Base-by-base conservation (phyloP, 805 yeast genomes). In the Pichia kluyveri region DNA sequence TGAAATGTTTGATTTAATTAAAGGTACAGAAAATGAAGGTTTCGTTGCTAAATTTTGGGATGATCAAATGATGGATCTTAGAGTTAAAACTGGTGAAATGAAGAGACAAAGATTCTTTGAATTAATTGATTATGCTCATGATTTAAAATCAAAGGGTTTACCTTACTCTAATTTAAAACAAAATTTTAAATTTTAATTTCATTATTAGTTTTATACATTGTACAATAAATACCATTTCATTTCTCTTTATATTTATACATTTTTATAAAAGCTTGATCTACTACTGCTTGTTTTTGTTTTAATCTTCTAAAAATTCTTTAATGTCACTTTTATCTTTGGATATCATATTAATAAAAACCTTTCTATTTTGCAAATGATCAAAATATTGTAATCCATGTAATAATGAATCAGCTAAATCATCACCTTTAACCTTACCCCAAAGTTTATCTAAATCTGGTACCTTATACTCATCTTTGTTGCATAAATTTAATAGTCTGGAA, bases 331-430 rank as follows among this genome's bases (percentile, higher is more conserved):
- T 8, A 14, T 19, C 27, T 10, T 23, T 42, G 14, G 41, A 19
- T 15, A 48, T 17, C 8, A 44, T 15, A 15, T 23, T 19, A 3
- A 38, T 14, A n/a, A 52, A 39, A 37, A 60, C 32, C 28, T 41
- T 19, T 28, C 53, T 40, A 27, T 46, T 49, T 6, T 54, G 40
- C 37, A 69, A 65, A 76, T 82, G 79, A 12, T 64, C 56, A 14
- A 67, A 45, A 70, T 77, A 75, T 0, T 76, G 69, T 2, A 80
- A 50, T 1, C 78, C 84, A 59, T 83, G 86, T 15, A 82, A 62
- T n/a, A 82, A 63, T 0, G 83, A 70, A 59, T 83, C 90, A 9
- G 80, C 75, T 47, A 82, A 63, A 59, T 83, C 90, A 58, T 83
- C 90, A 40, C 76, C 75, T 58, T 82, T 82, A 31, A 49, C 53